Conservation (phyloP, 345 rosid genomes). For the Draba incana region DNA sequence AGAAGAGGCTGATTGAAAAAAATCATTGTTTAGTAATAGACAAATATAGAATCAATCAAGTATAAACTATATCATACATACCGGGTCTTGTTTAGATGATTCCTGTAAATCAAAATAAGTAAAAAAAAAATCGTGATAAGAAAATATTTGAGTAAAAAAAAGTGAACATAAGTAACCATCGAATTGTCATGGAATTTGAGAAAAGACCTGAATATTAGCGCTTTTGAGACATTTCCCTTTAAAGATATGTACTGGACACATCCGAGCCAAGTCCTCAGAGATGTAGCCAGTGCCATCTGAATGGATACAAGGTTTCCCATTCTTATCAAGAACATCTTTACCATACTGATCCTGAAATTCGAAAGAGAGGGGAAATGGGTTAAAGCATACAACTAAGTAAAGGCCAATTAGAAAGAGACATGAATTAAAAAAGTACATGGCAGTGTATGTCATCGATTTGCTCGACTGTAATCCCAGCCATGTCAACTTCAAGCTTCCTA, state of each 20-base stretch:
- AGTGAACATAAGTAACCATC: slow-evolving; percentile 15
- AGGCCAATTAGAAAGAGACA: neutral
- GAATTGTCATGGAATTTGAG: slow-evolving; percentile 2
- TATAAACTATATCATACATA: neutral
- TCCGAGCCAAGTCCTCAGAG: slow-evolving; percentile 72
- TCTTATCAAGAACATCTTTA: slow-evolving; percentile 42
- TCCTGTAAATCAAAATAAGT: slow-evolving; percentile 10
- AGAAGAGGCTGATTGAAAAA: slow-evolving; percentile 63
- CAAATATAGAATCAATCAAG: neutral
- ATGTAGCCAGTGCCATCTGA: slow-evolving; percentile 92
- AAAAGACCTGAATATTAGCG: slow-evolving; percentile 28
- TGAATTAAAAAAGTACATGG: slow-evolving; percentile 46
- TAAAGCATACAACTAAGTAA: neutral
- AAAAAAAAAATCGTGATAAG: neutral
- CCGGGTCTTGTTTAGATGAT: slow-evolving; percentile 42
- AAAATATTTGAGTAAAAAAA: neutral
- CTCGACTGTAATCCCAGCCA: slow-evolving; percentile 37
- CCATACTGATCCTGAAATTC: slow-evolving; percentile 53
- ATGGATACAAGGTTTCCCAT: slow-evolving; percentile 52
- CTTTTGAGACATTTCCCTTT: slow-evolving; percentile 41
- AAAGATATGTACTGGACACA: slow-evolving; percentile 52
- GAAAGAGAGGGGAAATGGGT: neutral
- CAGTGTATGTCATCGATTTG: slow-evolving; percentile 51
- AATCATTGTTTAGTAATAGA: neutral
- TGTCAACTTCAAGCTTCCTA: slow-evolving; percentile 53